Conservation (phyloP, 2,329 filamentous ascomycete species). For the Colletotrichum echinochloae region DNA sequence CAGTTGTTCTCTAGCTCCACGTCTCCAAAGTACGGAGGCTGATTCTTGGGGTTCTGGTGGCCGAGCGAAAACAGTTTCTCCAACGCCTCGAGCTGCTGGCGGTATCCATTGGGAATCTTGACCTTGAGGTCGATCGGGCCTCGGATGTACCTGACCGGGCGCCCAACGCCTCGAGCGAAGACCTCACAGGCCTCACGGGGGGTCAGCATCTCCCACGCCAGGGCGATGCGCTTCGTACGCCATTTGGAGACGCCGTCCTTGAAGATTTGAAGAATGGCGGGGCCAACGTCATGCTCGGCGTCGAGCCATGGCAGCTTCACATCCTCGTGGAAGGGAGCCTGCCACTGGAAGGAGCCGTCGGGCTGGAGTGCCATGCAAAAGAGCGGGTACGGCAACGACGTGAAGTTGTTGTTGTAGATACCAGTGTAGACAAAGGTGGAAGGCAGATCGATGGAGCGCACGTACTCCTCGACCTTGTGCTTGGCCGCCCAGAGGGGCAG, state of each 20-base stretch:
- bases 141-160: constrained; percentile 82
- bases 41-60: constrained; percentile 64
- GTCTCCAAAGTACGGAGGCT: constrained; percentile 74
- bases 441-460: constrained; percentile 83
- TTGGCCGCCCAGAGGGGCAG: constrained; percentile 94
- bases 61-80: constrained; percentile 69
- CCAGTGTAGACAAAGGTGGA: constrained; percentile 96
- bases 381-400: constrained; percentile 88
- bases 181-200: constrained; percentile 84
- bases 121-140: constrained; percentile 87
- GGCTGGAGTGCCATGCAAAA: constrained; percentile 93
- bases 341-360: constrained; percentile 91
- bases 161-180: constrained; percentile 82
- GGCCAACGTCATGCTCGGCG: constrained; percentile 94
- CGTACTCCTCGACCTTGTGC: constrained; percentile 91
- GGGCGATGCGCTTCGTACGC: constrained; percentile 81
- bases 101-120: constrained; percentile 87
- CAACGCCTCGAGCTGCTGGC: constrained; percentile 82
- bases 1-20: constrained; percentile 69
- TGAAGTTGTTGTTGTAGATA: constrained; percentile 99
- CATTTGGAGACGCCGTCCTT: constrained; percentile 91
- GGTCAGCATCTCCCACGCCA: constrained; percentile 90
- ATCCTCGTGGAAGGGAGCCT: constrained; percentile 91
- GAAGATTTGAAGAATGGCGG: constrained; percentile 91
- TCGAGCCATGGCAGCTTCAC: constrained; percentile 94